Evolutionary conservation across 805 yeast species (phyloP), one percentile per base, ranked within the genome.

Genomic region (Barnettozyma vustinii): DNA sequence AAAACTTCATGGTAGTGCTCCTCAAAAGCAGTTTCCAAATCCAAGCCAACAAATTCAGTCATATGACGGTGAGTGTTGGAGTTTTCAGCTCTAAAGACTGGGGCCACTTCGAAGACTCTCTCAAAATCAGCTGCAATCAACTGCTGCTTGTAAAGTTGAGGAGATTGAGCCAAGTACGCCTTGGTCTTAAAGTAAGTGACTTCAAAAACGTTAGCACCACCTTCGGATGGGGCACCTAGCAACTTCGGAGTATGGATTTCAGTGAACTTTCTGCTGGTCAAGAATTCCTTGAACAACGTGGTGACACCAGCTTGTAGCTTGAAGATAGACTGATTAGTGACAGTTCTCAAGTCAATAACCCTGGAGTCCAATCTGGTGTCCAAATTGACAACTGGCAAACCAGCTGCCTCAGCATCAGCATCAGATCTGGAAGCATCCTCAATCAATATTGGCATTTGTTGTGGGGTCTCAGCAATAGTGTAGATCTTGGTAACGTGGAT

Each of bases 41-140:
- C 99, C 61, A 95, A 82, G 51, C 99, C 99, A 53, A 86, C 87
- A 69, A 94, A 94, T 72, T 94, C 99, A 49, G 99, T 94, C 96
- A 94, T 84, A 72, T 94, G 99, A 74, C 99, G 91, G 71, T 94
- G 98, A 19, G 99, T 92, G 76, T 94, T 91, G 53, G 98, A 92
- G 77, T 94, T 92, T 71, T 94, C 99, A 50, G 99, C 99, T 73
- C 99, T 83, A 80, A 94, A 94, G 40, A 94, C 98, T 35, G 99
- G 98, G 2, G 94, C 98, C 63, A 94, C 79, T 74, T 94, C 99
- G 66, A 81, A 94, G 44, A 94, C 99, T 62, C 81, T 82, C 75
- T 94, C 99, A 62, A 92, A 94, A 74, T 94, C 99, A 52, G 96
- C 95, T 42, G 97, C 96, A 71, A 94, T 94, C 68, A 92, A 81